Conservation (phyloP, 2,329 filamentous ascomycete genomes). For the Trichoderma atroviride region DNA sequence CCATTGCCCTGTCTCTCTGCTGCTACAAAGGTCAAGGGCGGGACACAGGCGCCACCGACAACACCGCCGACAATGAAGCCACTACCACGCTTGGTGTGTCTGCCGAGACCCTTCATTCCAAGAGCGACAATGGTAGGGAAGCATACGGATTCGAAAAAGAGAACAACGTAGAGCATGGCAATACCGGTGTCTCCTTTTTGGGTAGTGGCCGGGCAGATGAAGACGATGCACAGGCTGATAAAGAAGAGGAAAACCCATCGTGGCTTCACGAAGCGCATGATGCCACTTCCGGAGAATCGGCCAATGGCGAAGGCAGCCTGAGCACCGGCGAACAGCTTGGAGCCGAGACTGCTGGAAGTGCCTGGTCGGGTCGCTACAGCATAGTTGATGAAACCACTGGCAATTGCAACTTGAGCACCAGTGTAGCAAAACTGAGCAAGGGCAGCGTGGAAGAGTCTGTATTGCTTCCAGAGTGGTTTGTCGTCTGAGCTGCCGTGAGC, state of each 20-base stretch:
- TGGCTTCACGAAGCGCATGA: constrained; percentile 70
- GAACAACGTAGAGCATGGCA: constrained; percentile 66
- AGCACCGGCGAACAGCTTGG: constrained; percentile 72
- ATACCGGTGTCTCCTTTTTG: constrained; percentile 52
- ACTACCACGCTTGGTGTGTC: constrained; percentile 75
- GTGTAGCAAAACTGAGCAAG: constrained; percentile 79
- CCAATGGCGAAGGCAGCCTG: constrained; percentile 74
- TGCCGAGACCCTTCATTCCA: constrained; percentile 73
- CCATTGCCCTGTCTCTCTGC: constrained; percentile 64
- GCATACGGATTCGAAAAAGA: constrained; percentile 80
- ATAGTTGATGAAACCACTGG: constrained; percentile 74
- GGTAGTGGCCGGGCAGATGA: constrained; percentile 55
- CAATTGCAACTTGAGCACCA: constrained; percentile 70
- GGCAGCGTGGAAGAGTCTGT: constrained; percentile 74
- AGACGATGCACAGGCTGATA: constrained; percentile 65
- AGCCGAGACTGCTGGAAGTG: constrained; percentile 55
- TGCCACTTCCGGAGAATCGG: constrained; percentile 65
- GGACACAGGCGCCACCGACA: constrained; percentile 72
- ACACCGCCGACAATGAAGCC: constrained; percentile 72
- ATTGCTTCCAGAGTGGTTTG: constrained; percentile 69
- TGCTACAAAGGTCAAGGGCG: constrained; percentile 69
- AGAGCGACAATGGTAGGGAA: constrained; percentile 82
- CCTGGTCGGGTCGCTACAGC: constrained; percentile 60
- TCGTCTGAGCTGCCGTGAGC: constrained; percentile 57
- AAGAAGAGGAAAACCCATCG: constrained; percentile 70